Percentiles rank a stretch among this genome's conserved stretches.
Conservation (phyloP, 2,329 filamentous ascomycete species). For the Dactylonectria estremocensis region DNA sequence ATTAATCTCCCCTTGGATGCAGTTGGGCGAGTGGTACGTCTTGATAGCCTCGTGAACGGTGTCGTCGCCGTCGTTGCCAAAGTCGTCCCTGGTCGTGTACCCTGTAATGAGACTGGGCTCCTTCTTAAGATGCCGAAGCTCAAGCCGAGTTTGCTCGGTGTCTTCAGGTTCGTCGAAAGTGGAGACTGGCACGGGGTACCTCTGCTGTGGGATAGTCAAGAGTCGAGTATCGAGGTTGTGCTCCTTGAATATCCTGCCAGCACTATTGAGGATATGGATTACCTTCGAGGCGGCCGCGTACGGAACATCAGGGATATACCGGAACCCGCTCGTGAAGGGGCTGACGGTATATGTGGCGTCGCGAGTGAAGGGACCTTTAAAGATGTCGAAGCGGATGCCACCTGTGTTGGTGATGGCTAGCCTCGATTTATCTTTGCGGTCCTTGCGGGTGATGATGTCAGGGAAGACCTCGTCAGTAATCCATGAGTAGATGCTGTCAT, state of each 20-base stretch:
- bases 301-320: constrained; percentile 84
- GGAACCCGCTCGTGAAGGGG: constrained; percentile 87
- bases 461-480: constrained; percentile 84
- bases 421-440: constrained; percentile 73
- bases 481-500: constrained; percentile 86
- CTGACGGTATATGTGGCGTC: constrained; percentile 90
- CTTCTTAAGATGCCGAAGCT: constrained; percentile 50
- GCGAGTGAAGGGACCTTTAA: constrained; percentile 90
- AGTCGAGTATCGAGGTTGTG: constrained; percentile 59
- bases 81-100: constrained; percentile 92
- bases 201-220: constrained; percentile 66
- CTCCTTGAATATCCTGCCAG: constrained; percentile 63
- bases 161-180: constrained; percentile 31
- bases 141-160: constrained; percentile 49
- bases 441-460: constrained; percentile 70
- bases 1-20: constrained; percentile 78
- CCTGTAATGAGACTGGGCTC: constrained; percentile 71
- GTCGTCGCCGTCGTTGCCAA: constrained; percentile 89
- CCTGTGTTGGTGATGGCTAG: constrained; percentile 91
- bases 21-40: constrained; percentile 87
- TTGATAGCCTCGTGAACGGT: constrained; percentile 83
- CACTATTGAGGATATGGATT: constrained; percentile 70
- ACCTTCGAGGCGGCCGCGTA: constrained; percentile 82
- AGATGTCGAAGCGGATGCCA: constrained; percentile 94
- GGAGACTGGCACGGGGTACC: constrained; percentile 45